A percentile compares a stretch with the other conserved stretches of the same genome.
Evolutionary conservation across 768 basidiomycete species (phyloP).

Genomic region (Boletales sp.): DNA sequence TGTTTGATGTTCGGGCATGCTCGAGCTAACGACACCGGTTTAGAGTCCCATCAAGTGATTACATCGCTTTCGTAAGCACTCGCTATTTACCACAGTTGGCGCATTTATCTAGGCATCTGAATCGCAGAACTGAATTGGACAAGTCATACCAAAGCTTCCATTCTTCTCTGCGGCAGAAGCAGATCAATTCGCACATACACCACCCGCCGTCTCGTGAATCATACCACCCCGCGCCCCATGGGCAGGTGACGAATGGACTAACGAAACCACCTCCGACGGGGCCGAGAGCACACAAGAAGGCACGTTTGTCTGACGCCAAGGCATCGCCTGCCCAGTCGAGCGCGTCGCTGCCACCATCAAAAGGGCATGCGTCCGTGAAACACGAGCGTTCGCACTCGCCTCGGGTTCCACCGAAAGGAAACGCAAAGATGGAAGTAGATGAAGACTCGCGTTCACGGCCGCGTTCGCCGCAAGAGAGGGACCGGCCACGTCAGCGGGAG

Average conservation of each 20-base stretch:
- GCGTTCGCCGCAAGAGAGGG: constrained; percentile 41
- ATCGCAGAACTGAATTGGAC: constrained; percentile 66
- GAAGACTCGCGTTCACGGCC: constrained; percentile 46
- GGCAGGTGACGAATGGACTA: constrained; percentile 31
- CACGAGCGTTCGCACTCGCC: constrained; percentile 30
- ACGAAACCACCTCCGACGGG: constrained; percentile 68
- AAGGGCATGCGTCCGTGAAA: constrained; percentile 17
- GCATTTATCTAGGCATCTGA: constrained; percentile 11
- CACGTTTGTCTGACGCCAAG: constrained; percentile 59
- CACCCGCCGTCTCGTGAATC: constrained; percentile 43
- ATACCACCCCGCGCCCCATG: constrained; percentile 37
- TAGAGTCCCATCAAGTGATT: constrained; percentile 79
- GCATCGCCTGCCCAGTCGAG: constrained; percentile 33
- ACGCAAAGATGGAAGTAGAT: constrained; percentile 53
- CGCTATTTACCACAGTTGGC: not conserved
- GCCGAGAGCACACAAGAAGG: constrained; percentile 78
- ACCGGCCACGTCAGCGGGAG: constrained; percentile 37
- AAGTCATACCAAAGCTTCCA: constrained; percentile 68
- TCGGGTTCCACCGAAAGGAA: constrained; percentile 25
- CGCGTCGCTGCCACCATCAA: constrained; percentile 27
- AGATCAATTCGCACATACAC: constrained; percentile 22
- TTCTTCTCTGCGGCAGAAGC: constrained; percentile 41
- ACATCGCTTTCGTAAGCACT: constrained; percentile 64
- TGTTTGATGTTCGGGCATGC: not conserved
- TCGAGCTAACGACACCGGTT: constrained; percentile 4